Base-by-base conservation (phyloP, 1,284 basidiomycete genomes). In the Apiotrichum mycotoxinovorans region DNA sequence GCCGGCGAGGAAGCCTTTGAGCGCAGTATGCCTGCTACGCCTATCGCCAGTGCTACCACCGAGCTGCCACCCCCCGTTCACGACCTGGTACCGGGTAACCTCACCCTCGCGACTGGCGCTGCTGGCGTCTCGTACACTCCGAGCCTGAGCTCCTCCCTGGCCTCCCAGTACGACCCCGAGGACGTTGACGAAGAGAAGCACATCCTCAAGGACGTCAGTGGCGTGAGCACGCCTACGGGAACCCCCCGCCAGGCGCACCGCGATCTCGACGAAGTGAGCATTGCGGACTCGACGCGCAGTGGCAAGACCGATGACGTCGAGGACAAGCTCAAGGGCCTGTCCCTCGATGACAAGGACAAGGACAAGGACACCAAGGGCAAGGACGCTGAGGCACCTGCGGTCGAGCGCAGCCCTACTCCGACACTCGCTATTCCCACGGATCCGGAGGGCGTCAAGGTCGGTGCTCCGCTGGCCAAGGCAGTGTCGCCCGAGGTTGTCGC, bases 171-270 rank as follows among this genome's bases (percentile, higher is more conserved):
- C 45, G 67, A 68, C 52, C 65, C 68, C 1, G 53, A 52, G 22
- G 66, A 66, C 12, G 55, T 57, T 18, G 66, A 59, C 17, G 64
- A 54, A 20, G 67, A 71, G 52, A 54, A 52, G 22, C 55, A 65
- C 53, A 72, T 70, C 59, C 67, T 71, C 62, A 59, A 65, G 47
- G 71, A 71, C 55, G 72, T 75, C 10, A 71, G 69, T 37, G 72
- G 70, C 7, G 67, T 75, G 10, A 67, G 64, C 37, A 75, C 74
- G 11, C 74, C 74, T 0, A 70, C 60, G 17, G 68, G 71, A 7
- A 75, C 74, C 1, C 74, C 74, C 7, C 64, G 66, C 51, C 72
- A 69, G 12, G 69, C 67, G 5, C 56, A 59, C 25, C 57, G 62
- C 44, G 64, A 68, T 22, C 60, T 75, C 2, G 69, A 70, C 10